Percentiles rank a stretch among this genome's conserved stretches.
Conservation (phyloP, 306 rosid genomes). For the Fragaria vesca region DNA sequence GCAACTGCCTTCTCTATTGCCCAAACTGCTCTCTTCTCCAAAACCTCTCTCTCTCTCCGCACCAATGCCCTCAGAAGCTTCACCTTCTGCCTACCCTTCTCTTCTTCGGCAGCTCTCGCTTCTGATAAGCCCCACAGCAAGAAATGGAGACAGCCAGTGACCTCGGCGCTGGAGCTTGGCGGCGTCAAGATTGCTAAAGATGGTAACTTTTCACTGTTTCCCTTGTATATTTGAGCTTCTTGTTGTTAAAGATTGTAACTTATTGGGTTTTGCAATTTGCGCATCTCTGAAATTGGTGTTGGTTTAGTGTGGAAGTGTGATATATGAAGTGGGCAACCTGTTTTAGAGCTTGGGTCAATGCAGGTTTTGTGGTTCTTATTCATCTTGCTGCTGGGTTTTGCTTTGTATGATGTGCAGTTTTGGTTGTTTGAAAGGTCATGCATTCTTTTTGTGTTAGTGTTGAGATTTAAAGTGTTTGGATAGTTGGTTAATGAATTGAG, state of each 20-base stretch:
- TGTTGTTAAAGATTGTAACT: not conserved
- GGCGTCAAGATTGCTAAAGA: constrained; percentile 70
- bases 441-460: not conserved
- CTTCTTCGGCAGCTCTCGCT: constrained; percentile 35
- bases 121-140: constrained; percentile 38
- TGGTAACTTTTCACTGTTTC: constrained; percentile 39
- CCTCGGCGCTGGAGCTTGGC: constrained; percentile 59
- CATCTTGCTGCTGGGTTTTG: not conserved
- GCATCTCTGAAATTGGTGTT: not conserved
- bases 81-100: constrained; percentile 43
- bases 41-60: constrained; percentile 37
- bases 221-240: not conserved
- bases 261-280: not conserved
- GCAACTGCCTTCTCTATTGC: constrained; percentile 43
- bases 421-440: constrained; percentile 6
- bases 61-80: constrained; percentile 42
- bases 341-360: not conserved
- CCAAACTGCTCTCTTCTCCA: constrained; percentile 43
- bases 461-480: not conserved
- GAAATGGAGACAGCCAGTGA: constrained; percentile 72
- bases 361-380: not conserved
- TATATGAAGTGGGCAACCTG: not conserved
- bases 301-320: not conserved
- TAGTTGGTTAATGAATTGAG: not conserved
- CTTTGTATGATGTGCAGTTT: not conserved